Evolutionary conservation across 257 asterid species (phyloP).

Genomic region (Lantana camara): DNA sequence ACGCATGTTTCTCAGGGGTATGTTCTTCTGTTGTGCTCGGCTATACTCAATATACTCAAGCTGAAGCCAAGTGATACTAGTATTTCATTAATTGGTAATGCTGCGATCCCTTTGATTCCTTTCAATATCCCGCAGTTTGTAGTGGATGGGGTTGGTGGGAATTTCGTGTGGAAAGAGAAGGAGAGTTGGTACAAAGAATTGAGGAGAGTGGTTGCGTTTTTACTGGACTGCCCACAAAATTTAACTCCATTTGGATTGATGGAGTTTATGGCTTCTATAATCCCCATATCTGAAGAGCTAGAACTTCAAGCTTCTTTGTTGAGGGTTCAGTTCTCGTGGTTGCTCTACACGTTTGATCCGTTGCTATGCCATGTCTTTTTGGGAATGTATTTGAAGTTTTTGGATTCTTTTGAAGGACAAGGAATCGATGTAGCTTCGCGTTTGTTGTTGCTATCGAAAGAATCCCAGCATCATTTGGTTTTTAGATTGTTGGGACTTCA

Average conservation of each 20-base stretch:
- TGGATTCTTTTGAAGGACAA: slow-evolving; percentile 73
- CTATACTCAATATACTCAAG: slow-evolving; percentile 51
- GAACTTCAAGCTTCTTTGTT: slow-evolving; percentile 88
- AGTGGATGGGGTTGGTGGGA: slow-evolving; percentile 41
- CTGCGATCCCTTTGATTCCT: slow-evolving; percentile 68
- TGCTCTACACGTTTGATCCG: slow-evolving; percentile 77
- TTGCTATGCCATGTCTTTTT: slow-evolving; percentile 80
- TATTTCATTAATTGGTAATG: slow-evolving; percentile 47
- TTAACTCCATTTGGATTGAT: slow-evolving; percentile 73
- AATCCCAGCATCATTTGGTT: slow-evolving; percentile 63
- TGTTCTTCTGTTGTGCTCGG: slow-evolving; percentile 56
- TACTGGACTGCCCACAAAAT: slow-evolving; percentile 76
- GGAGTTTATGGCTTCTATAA: slow-evolving; percentile 64
- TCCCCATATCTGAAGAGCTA: slow-evolving; percentile 73
- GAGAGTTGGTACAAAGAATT: slow-evolving; percentile 64
- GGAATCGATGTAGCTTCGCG: slow-evolving; percentile 70
- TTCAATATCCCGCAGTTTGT: slow-evolving; percentile 64
- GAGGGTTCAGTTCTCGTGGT: slow-evolving; percentile 87
- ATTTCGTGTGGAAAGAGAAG: slow-evolving; percentile 49
- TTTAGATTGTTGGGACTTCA: slow-evolving; percentile 78
- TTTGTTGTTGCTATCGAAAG: slow-evolving; percentile 65
- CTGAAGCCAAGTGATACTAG: slow-evolving; percentile 44
- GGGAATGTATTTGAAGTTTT: slow-evolving; percentile 56
- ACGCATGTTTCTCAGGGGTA: slow-evolving; percentile 84
- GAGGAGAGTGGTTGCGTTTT: slow-evolving; percentile 76